A percentile compares a stretch with the other conserved stretches of the same genome.
Conservation (phyloP, 116 monocot species). For the Iris pallida region DNA sequence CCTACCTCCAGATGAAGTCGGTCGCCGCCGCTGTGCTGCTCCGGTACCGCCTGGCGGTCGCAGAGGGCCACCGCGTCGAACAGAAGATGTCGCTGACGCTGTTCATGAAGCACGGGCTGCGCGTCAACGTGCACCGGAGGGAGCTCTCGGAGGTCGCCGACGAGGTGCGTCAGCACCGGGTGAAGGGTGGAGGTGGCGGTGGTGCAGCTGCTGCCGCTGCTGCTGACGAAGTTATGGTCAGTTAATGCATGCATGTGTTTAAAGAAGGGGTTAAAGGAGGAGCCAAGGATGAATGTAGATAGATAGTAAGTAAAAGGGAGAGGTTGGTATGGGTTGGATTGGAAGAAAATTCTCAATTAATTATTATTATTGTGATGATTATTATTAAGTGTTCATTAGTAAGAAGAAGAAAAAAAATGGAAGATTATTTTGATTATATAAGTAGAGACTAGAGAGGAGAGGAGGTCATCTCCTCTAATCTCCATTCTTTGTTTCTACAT, state of each 20-base stretch:
- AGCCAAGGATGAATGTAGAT: constrained; percentile 12
- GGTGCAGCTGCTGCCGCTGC: no score
- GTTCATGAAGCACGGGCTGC: constrained; percentile 32
- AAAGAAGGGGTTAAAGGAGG: background rate
- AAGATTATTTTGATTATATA: no score
- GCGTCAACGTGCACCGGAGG: constrained; percentile 9
- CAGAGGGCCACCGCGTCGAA: constrained; percentile 19
- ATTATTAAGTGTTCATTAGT: constrained; percentile 1
- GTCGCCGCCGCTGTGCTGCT: constrained; percentile 21
- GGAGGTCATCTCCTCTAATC: no score
- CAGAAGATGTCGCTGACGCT: constrained; percentile 32
- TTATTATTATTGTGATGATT: background rate
- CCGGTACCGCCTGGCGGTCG: constrained; percentile 14
- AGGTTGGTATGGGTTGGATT: background rate
- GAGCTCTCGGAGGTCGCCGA: constrained; percentile 9
- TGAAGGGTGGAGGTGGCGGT: no score
- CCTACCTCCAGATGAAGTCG: constrained; percentile 33
- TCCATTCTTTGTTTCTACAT: no score
- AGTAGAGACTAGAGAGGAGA: no score
- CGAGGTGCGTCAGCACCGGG: background rate
- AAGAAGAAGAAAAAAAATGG: background rate
- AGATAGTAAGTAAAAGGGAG: background rate
- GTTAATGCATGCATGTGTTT: background rate
- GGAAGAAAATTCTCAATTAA: background rate
- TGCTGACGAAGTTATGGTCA: background rate